Evolutionary conservation across 495 filamentous ascomycete species (phyloP), one percentile per base, ranked within the genome.

Genomic region (Podospora pseudocomata): DNA sequence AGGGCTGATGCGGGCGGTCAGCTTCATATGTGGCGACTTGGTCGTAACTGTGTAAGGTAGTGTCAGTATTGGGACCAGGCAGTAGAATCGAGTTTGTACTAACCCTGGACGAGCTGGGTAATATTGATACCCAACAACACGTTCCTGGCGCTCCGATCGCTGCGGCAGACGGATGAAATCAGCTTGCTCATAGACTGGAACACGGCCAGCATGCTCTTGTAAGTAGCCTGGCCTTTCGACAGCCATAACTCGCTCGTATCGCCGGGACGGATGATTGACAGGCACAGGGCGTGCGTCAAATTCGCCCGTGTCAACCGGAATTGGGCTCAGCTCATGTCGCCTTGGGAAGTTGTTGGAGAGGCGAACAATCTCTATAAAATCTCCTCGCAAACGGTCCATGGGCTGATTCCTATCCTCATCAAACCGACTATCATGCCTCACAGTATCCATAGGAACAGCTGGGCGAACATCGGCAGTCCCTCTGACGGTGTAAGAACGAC

Each of bases 291-390:
- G 39, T 3, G 9, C 39, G 39, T 49, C 39, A 49, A 49, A 49
- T 49, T 49, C 39, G 3, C 39, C 39, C 2, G n/a, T 65, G 55
- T 63, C 65, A 23, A 28, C 26, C 27, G 66, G 32, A 23, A 59
- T 26, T 1, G 67, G 65, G 0, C 60, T 67, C 7, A 70, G 69
- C 59, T 70, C 73, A 55, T 78, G 66, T 19, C 67, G 76, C 20
- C 70, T 69, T 13, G 76, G 76, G 27, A 78, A 78, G 55, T 71
- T 73, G 69, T 77, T 73, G 6, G 75, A 68, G 20, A 77, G 72
- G 27, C 72, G 68, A 18, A 77, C 73, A 65, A 77, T 71, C 18
- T 77, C 67, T 3, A 69, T 66, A 58, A 66, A 72, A 55, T 76
- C 70, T 23, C 56, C 63, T 20, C 57, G 64, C 30, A 60, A 27